Evolutionary conservation across 78 protist genomes (phyloP), one percentile per base, ranked within the genome.

Genomic region (Cavenderia fasciculata): DNA sequence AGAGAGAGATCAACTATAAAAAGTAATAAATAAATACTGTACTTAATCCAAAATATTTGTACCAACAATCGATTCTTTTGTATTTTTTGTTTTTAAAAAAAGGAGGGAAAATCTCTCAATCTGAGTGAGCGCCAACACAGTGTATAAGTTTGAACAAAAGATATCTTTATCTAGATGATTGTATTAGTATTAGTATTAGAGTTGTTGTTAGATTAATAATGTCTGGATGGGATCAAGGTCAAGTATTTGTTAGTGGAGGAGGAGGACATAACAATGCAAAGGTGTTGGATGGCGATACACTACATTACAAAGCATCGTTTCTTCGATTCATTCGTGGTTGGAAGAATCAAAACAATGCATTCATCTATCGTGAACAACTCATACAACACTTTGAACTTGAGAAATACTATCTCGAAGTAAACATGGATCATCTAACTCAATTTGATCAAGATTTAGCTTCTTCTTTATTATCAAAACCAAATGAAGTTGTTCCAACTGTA

Each of bases 151-250:
- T n/a, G n/a, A n/a, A n/a, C n/a, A n/a, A n/a, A n/a, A n/a, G n/a
- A n/a, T n/a, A n/a, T n/a, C n/a, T n/a, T n/a, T n/a, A n/a, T n/a
- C n/a, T n/a, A n/a, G n/a, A n/a, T n/a, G n/a, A n/a, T n/a, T n/a
- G n/a, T n/a, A n/a, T n/a, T n/a, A n/a, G n/a, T n/a, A n/a, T n/a
- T n/a, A n/a, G n/a, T n/a, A n/a, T n/a, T n/a, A n/a, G n/a, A n/a
- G n/a, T n/a, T n/a, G n/a, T n/a, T n/a, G n/a, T n/a, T n/a, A n/a
- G n/a, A n/a, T n/a, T n/a, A n/a, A n/a, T n/a, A n/a, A 82, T 82
- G 90, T 68, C 78, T 27, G 90, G 90, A 29, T 82, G 63, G 74
- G 90, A 82, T 57, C 71, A 82, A 68, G 90, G 90, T 12, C 65
- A 33, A 44, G 90, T 82, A 27, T 52, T 11, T 21, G 59, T 68